Evolutionary conservation across 768 basidiomycete species (phyloP).

Genomic region (Gymnopilus dilepis): DNA sequence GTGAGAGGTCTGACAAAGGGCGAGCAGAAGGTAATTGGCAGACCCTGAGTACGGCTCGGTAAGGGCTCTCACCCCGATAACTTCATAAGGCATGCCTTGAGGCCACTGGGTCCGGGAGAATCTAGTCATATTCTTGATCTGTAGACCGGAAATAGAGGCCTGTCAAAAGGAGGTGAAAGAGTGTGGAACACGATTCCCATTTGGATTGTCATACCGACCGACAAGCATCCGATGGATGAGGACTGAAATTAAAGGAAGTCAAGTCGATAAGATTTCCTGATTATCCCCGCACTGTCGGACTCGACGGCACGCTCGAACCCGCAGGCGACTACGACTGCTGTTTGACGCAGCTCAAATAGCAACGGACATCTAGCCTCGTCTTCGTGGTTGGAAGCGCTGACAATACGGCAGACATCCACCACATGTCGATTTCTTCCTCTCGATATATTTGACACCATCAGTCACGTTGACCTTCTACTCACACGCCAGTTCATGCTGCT

Average conservation of each 20-base stretch:
- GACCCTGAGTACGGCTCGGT: slow-evolving; percentile 3
- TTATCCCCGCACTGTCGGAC: slow-evolving; percentile 14
- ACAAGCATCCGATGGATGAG: slow-evolving; percentile 22
- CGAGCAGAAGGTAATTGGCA: slow-evolving; percentile 7
- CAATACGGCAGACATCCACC: slow-evolving; percentile 14
- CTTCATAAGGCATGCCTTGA: slow-evolving; percentile 6
- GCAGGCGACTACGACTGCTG: background rate
- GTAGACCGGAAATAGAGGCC: slow-evolving; percentile 23
- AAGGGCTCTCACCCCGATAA: slow-evolving; percentile 4
- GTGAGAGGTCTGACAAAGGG: slow-evolving; percentile 4
- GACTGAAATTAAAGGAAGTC: slow-evolving; percentile 9
- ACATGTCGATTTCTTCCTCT: slow-evolving; percentile 4
- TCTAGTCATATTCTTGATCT: slow-evolving; percentile 9
- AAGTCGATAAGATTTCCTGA: slow-evolving; percentile 2
- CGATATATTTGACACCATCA: slow-evolving; percentile 25
- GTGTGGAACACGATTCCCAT: slow-evolving; percentile 21
- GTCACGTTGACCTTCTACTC: slow-evolving; percentile 18
- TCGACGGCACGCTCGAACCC: slow-evolving; percentile 3
- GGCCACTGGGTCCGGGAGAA: background rate
- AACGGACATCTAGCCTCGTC: slow-evolving; percentile 12
- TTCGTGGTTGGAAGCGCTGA: slow-evolving; percentile 10
- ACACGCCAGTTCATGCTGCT: slow-evolving; percentile 10
- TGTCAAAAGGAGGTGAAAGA: slow-evolving; percentile 18
- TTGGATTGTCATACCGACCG: slow-evolving; percentile 36
- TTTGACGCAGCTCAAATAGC: slow-evolving; percentile 3